phyloP scores from a whole-genome alignment of 768 basidiomycete genomes.

The Podaxis mareebaensis region DNA sequence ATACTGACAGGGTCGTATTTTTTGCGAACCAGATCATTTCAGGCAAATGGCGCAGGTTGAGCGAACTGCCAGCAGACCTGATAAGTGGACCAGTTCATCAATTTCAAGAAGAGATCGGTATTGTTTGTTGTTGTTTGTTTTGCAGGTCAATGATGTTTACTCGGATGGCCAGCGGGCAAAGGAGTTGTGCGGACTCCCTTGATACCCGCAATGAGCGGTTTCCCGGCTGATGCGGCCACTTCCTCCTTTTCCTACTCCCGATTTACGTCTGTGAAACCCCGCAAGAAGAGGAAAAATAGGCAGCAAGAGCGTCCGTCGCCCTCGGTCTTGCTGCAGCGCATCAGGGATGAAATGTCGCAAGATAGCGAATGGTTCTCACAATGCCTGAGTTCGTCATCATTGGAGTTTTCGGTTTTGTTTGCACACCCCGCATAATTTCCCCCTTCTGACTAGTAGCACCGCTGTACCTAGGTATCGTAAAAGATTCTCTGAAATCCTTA shows the following conservation, averaged over 20 bases:
- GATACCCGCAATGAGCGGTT: slow-evolving; percentile 20
- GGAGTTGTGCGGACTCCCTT: background rate
- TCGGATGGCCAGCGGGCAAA: background rate
- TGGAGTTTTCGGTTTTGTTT: background rate
- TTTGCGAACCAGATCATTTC: background rate
- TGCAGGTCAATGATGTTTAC: background rate
- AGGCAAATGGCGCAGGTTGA: background rate
- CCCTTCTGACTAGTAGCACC: slow-evolving; percentile 7
- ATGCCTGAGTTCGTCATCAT: slow-evolving; percentile 23
- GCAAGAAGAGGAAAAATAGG: slow-evolving; percentile 53
- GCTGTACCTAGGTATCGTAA: slow-evolving; percentile 33
- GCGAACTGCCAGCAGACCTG: background rate
- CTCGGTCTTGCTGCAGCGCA: slow-evolving; percentile 39
- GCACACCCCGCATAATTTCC: slow-evolving; percentile 3
- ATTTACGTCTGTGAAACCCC: slow-evolving; percentile 50
- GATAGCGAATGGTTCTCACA: slow-evolving; percentile 51
- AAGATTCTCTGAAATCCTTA: slow-evolving; percentile 30
- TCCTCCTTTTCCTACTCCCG: slow-evolving; percentile 47
- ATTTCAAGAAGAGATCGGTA: background rate
- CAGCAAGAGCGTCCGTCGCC: slow-evolving; percentile 33
- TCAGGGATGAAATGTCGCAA: slow-evolving; percentile 46
- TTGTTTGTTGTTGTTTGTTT: slow-evolving; percentile 23
- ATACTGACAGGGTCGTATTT: background rate
- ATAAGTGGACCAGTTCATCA: slow-evolving; percentile 28
- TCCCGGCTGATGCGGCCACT: slow-evolving; percentile 7